A percentile compares a stretch with the other conserved stretches of the same genome.
These are phyloP conservation scores for Trapa incisa DNA, from an alignment of 345 rosid species.

Conservation along the genomic window DNA sequence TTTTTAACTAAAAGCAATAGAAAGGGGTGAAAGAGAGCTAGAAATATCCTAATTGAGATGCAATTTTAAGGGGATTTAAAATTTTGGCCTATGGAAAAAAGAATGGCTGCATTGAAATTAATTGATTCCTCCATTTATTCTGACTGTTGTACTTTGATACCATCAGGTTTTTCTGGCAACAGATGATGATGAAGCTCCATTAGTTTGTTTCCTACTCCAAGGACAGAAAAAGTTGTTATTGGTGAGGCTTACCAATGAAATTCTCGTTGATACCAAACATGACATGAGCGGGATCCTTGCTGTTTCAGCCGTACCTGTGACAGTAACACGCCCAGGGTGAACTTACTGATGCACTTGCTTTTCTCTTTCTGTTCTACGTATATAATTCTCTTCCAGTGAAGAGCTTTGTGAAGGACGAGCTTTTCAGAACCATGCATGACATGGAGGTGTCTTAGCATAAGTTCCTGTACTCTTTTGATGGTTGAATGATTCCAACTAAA, in stretches of 20 bases:
- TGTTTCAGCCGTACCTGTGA: conserved; percentile 70
- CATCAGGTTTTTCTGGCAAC: conserved; percentile 82
- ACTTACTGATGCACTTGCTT: conserved; percentile 1
- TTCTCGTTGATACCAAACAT: conserved; percentile 61
- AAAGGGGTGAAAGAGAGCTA: neutral
- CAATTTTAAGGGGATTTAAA: neutral
- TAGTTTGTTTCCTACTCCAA: conserved; percentile 74
- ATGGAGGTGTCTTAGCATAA: no score
- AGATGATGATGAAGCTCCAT: conserved; percentile 65
- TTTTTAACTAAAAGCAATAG: neutral
- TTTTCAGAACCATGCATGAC: neutral
- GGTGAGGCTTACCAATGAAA: conserved; percentile 69
- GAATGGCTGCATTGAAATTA: neutral
- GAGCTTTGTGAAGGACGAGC: neutral
- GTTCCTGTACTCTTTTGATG: no score
- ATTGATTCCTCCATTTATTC: conserved; percentile 9
- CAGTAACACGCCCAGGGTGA: conserved; percentile 77
- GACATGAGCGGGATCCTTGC: conserved; percentile 91
- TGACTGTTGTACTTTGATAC: conserved; percentile 7
- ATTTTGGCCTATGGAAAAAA: neutral
- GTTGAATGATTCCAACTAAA: neutral
- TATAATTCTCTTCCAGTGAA: neutral
- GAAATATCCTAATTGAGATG: neutral
- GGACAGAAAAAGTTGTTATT: conserved; percentile 83
- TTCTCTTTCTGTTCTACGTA: neutral